These are phyloP conservation scores for Nymphaea thermarum DNA, from an alignment of 164 flowering plant genomes.

Conservation along the genomic window DNA sequence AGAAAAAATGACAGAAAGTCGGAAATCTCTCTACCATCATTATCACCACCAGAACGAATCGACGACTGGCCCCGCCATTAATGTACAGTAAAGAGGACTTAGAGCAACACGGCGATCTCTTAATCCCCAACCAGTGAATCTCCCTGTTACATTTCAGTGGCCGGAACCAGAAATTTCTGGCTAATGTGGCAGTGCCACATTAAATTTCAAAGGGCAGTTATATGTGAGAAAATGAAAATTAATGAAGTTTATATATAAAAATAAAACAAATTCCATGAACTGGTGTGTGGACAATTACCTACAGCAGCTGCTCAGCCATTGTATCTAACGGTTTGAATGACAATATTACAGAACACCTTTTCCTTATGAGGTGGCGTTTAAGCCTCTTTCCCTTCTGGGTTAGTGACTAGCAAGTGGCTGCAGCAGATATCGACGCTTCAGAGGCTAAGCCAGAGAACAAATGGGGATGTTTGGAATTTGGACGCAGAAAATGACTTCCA, in stretches of 20 bases:
- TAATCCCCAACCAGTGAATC: neutral
- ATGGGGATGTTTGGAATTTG: too few relatives aligned
- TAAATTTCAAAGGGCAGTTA: too few relatives aligned
- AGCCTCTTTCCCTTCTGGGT: neutral
- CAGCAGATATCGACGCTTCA: too few relatives aligned
- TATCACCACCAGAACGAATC: neutral
- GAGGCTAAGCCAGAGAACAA: too few relatives aligned
- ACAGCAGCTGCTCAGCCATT: neutral
- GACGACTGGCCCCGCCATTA: neutral
- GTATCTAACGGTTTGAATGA: neutral
- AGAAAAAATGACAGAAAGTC: neutral
- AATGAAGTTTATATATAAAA: too few relatives aligned
- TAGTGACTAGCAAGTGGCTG: neutral
- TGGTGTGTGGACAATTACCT: too few relatives aligned
- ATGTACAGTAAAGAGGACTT: neutral
- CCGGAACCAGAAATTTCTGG: neutral
- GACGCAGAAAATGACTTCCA: too few relatives aligned
- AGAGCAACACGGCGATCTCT: too few relatives aligned
- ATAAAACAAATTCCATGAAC: too few relatives aligned
- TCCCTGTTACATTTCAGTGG: neutral
- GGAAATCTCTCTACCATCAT: neutral
- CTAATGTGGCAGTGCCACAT: too few relatives aligned
- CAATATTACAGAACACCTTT: neutral
- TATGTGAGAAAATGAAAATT: too few relatives aligned
- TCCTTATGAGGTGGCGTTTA: too few relatives aligned